A percentile compares a stretch with the other conserved stretches of the same genome.
Conservation (phyloP, 495 filamentous ascomycete genomes). For the Penicillium paxilli region DNA sequence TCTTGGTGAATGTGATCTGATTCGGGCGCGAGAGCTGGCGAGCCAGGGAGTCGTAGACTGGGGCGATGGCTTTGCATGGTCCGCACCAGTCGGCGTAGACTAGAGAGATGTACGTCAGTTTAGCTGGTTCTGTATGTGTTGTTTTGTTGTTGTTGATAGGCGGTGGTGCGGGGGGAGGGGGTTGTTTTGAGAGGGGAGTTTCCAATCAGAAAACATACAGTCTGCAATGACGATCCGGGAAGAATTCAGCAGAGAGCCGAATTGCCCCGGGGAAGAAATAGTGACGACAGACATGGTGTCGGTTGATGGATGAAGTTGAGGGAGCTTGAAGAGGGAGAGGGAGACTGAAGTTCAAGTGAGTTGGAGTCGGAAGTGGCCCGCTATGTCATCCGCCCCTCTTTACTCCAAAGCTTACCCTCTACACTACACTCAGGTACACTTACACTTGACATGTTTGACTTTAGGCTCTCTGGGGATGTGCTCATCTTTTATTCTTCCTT, state of each 20-base stretch:
- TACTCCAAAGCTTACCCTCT: background rate
- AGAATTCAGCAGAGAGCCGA: constrained; percentile 63
- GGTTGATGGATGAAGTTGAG: constrained; percentile 12
- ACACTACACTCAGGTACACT: no score
- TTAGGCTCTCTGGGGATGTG: no score
- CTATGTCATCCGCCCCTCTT: constrained; percentile 37
- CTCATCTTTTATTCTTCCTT: no score
- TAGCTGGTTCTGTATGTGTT: constrained; percentile 7
- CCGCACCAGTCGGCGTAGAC: constrained; percentile 88
- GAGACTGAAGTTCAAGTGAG: constrained; percentile 8
- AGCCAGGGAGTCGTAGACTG: constrained; percentile 78
- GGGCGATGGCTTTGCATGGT: constrained; percentile 83
- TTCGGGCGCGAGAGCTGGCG: constrained; percentile 68
- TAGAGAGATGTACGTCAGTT: constrained; percentile 28
- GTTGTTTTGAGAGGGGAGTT: background rate
- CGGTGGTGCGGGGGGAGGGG: constrained; percentile 9
- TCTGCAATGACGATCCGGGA: constrained; percentile 78
- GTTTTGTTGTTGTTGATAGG: background rate
- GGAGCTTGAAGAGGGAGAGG: no score
- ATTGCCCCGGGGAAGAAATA: constrained; percentile 70
- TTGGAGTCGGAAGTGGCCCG: constrained; percentile 23
- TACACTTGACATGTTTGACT: no score
- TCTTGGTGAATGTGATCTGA: constrained; percentile 79
- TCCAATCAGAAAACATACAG: constrained; percentile 61
- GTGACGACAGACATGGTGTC: constrained; percentile 54